phyloP scores from a whole-genome alignment of 1,139 yeast genomes.

The Nakaseomyces kungkrabaensis region DNA sequence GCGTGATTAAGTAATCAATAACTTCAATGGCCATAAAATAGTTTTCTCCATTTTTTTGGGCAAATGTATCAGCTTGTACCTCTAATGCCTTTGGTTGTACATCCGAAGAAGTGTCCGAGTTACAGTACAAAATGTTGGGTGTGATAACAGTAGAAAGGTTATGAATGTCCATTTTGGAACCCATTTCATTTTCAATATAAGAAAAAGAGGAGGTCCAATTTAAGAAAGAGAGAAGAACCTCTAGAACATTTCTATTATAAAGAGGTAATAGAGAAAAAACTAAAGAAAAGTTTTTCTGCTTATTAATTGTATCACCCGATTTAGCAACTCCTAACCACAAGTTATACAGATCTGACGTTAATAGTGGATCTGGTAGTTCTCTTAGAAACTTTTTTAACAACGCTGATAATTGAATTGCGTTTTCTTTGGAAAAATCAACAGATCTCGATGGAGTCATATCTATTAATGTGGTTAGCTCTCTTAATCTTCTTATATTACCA shows the following conservation, averaged over 20 bases:
- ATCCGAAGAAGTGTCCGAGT: slow-evolving; percentile 28
- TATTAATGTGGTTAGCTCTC: slow-evolving; percentile 64
- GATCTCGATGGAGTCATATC: slow-evolving; percentile 64
- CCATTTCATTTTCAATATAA: slow-evolving; percentile 73
- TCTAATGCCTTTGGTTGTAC: slow-evolving; percentile 18
- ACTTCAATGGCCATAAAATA: slow-evolving; percentile 89
- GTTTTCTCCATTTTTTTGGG: slow-evolving; percentile 54
- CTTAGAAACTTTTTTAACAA: slow-evolving; percentile 83
- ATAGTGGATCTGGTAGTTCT: slow-evolving; percentile 84
- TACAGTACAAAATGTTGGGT: slow-evolving; percentile 66
- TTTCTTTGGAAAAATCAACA: slow-evolving; percentile 67
- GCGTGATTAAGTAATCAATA: slow-evolving; percentile 71
- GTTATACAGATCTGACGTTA: slow-evolving; percentile 68
- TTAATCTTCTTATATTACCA: slow-evolving; percentile 81
- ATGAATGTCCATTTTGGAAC: slow-evolving; percentile 95
- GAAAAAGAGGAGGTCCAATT: slow-evolving; percentile 97
- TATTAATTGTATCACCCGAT: slow-evolving; percentile 38
- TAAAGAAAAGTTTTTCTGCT: slow-evolving; percentile 54
- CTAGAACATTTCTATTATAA: slow-evolving; percentile 74
- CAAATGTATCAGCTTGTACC: slow-evolving; percentile 32
- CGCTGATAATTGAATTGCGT: slow-evolving; percentile 90
- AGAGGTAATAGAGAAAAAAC: slow-evolving; percentile 75
- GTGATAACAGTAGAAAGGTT: slow-evolving; percentile 93
- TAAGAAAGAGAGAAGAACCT: slow-evolving; percentile 75
- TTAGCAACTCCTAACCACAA: slow-evolving; percentile 74